phyloP scores from a whole-genome alignment of 163 green algal genomes.

The Prototheca stagnorum region DNA sequence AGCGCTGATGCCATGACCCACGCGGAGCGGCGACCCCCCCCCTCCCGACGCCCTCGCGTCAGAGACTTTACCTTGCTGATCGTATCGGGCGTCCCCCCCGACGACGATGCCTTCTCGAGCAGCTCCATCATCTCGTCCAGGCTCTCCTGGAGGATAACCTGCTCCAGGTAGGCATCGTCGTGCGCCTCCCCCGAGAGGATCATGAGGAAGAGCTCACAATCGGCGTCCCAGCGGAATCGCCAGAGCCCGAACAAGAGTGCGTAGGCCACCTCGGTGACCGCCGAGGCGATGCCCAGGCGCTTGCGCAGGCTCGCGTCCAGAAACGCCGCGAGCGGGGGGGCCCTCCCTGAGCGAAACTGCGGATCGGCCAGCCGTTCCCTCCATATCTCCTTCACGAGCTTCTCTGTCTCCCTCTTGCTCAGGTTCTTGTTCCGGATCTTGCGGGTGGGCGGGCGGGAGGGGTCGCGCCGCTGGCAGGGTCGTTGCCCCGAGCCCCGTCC shows the following conservation, averaged over 20 bases:
- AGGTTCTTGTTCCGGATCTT: slow-evolving; percentile 28
- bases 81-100: slow-evolving; percentile 10
- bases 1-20: no score
- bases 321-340: slow-evolving; percentile 28
- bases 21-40: not conserved
- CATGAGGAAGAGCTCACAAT: slow-evolving; percentile 46
- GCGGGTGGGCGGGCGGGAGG: no score
- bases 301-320: slow-evolving; percentile 36
- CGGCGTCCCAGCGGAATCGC: slow-evolving; percentile 39
- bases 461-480: no score
- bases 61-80: slow-evolving; percentile 12
- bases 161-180: slow-evolving; percentile 37
- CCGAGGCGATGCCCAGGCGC: slow-evolving; percentile 24
- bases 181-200: slow-evolving; percentile 33
- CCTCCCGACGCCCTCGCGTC: not conserved
- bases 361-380: slow-evolving; percentile 18
- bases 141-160: slow-evolving; percentile 22
- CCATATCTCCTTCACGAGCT: slow-evolving; percentile 50
- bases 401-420: slow-evolving; percentile 44
- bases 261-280: slow-evolving; percentile 40
- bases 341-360: not conserved
- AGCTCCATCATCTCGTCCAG: slow-evolving; percentile 36
- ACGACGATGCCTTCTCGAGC: no score
- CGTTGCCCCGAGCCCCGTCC: no score
- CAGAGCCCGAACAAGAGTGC: slow-evolving; percentile 40